A percentile compares a stretch with the other conserved stretches of the same genome.
Evolutionary conservation across 2,329 filamentous ascomycete species (phyloP).

Genomic region (Sporothrix euskadiensis): DNA sequence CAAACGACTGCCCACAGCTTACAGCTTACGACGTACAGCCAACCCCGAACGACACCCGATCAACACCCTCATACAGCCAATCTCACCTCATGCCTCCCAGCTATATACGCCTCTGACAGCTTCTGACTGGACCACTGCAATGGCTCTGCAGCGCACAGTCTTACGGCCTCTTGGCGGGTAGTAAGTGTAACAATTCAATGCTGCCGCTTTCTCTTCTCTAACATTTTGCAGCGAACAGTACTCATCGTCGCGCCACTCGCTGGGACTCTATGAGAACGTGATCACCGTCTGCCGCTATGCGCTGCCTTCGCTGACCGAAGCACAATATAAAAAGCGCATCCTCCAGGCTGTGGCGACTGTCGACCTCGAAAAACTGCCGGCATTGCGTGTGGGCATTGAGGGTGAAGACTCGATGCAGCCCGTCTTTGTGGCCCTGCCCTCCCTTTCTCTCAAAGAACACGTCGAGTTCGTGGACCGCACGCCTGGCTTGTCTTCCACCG

Average conservation of each 20-base stretch:
- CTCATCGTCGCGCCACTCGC: slow-evolving; percentile 49
- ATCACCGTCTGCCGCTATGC: slow-evolving; percentile 49
- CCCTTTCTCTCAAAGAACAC: slow-evolving; percentile 48
- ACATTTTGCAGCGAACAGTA: slow-evolving; percentile 44
- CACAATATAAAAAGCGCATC: slow-evolving; percentile 36
- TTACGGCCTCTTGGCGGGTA: slow-evolving; percentile 27
- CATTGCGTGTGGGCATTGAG: slow-evolving; percentile 52
- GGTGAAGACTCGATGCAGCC: slow-evolving; percentile 48
- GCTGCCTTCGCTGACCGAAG: slow-evolving; percentile 18
- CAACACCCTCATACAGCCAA: background rate
- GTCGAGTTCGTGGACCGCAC: slow-evolving; percentile 41
- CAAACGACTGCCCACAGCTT: background rate
- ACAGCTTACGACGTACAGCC: background rate
- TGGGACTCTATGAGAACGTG: slow-evolving; percentile 52
- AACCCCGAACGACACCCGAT: background rate
- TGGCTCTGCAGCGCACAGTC: slow-evolving; percentile 13
- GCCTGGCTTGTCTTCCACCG: slow-evolving; percentile 25
- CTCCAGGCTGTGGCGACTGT: slow-evolving; percentile 45
- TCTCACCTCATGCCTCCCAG: background rate
- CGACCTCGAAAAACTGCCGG: slow-evolving; percentile 48
- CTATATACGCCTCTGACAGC: background rate
- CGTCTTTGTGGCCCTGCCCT: slow-evolving; percentile 46
- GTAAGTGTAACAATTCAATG: slow-evolving; percentile 17
- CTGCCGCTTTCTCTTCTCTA: background rate
- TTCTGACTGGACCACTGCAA: background rate